These are phyloP conservation scores for Thamnidium elegans DNA, from an alignment of 192 early-diverging fungal genomes.

Conservation along the genomic window DNA sequence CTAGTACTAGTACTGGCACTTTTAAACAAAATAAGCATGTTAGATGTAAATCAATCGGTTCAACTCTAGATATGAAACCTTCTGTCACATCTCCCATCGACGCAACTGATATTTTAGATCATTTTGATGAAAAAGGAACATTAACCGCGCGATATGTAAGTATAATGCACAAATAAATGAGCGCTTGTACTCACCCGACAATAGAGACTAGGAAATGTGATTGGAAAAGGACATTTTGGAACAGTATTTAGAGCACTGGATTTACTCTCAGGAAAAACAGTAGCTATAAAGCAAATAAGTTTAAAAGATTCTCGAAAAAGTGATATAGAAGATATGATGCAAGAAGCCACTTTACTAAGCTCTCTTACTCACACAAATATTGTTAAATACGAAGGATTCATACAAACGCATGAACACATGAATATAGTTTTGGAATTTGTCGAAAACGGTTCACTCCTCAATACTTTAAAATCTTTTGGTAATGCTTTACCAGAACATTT, in stretches of 20 bases:
- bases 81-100: neutral
- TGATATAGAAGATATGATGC: conserved; percentile 77
- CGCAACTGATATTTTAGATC: neutral
- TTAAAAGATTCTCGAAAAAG: conserved; percentile 53
- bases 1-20: neutral
- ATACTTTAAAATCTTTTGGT: conserved; percentile 85
- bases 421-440: conserved; percentile 88
- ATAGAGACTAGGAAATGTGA: conserved; percentile 80
- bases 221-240: conserved; percentile 89
- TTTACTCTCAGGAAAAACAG: conserved; percentile 75
- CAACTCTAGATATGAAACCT: neutral
- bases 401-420: conserved; percentile 65
- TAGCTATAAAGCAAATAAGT: conserved; percentile 85
- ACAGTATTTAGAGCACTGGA: conserved; percentile 81
- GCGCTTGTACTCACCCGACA: neutral
- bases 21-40: neutral
- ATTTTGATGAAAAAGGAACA: conserved; percentile 37
- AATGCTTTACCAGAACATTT: conserved; percentile 80
- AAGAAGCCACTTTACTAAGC: conserved; percentile 85
- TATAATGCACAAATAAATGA: neutral
- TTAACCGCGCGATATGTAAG: conserved; percentile 50
- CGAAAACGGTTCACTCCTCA: conserved; percentile 92
- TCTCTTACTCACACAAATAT: conserved; percentile 79
- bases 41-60: conserved; percentile 14
- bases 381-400: conserved; percentile 82